phyloP scores from a whole-genome alignment of 192 early-diverging fungal species.

The Pilobolus umbonatus region DNA sequence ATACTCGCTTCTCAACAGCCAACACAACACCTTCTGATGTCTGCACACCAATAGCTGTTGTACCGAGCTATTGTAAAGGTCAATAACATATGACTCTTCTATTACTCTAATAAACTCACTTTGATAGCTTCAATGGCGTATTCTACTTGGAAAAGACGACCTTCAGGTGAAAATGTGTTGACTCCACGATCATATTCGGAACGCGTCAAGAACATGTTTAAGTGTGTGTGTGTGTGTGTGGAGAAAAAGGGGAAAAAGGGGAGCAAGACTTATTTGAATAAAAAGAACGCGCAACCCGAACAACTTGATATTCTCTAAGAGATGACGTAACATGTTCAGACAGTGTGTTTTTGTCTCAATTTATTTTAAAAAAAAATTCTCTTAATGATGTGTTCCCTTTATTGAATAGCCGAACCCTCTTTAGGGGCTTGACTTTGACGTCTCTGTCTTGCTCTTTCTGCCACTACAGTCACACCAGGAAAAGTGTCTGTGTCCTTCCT shows the following conservation, averaged over 20 bases:
- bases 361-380: no score
- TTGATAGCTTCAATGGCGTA: constrained; percentile 99
- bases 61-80: constrained; percentile 60
- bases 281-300: no score
- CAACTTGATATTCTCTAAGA: no score
- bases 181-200: constrained; percentile 99
- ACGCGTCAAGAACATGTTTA: constrained; percentile 75
- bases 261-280: no score
- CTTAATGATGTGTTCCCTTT: no score
- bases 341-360: no score
- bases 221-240: no score
- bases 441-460: constrained; percentile 19
- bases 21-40: constrained; percentile 90
- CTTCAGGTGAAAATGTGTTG: constrained; percentile 99
- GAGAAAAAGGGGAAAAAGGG: no score
- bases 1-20: constrained; percentile 96
- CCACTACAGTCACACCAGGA: constrained; percentile 25
- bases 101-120: constrained; percentile 43
- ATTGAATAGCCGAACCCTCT: no score
- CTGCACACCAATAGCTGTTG: constrained; percentile 97
- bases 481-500: constrained; percentile 6
- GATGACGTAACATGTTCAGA: no score
- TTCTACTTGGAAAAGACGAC: constrained; percentile 99
- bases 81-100: background rate
- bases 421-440: background rate